Conservation (phyloP, 306 rosid genomes). For the Cicer yamashitae region DNA sequence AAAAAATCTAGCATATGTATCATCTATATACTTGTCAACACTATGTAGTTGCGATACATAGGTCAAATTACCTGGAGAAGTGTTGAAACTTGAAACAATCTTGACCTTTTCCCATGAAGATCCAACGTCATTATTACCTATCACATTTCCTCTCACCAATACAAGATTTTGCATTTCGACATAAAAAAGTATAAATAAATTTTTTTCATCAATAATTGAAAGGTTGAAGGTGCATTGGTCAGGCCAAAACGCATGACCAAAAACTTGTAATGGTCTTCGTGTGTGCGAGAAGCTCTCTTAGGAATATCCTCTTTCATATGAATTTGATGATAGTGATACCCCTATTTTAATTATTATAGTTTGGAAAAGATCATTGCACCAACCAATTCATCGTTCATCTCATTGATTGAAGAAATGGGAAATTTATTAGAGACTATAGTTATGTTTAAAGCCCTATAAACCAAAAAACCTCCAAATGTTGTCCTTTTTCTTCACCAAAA, state of each 20-base stretch:
- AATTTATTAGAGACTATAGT: not conserved
- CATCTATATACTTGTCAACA: slow-evolving; percentile 61
- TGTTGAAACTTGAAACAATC: slow-evolving; percentile 52
- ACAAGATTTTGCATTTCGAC: slow-evolving; percentile 68
- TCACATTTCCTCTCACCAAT: slow-evolving; percentile 50
- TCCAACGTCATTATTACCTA: slow-evolving; percentile 57
- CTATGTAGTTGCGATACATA: slow-evolving; percentile 70
- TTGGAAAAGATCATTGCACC: not conserved
- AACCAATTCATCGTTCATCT: not conserved
- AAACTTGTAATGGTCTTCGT: not conserved
- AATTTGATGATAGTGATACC: not conserved
- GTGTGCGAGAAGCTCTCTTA: not conserved
- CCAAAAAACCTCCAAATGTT: not conserved
- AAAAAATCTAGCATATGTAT: slow-evolving; percentile 1
- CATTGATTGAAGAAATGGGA: not conserved
- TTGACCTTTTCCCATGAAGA: slow-evolving; percentile 55
- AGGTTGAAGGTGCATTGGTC: not conserved
- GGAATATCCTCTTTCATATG: not conserved
- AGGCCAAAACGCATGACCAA: not conserved
- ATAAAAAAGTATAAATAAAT: slow-evolving; percentile 58
- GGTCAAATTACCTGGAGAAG: slow-evolving; percentile 63
- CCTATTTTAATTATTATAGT: not conserved
- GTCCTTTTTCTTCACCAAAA: not conserved
- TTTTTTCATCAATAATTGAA: not conserved
- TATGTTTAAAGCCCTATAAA: not conserved